Evolutionary conservation across 2,329 filamentous ascomycete species (phyloP), one percentile per base, ranked within the genome.

Genomic region (Cytospora piceicola): DNA sequence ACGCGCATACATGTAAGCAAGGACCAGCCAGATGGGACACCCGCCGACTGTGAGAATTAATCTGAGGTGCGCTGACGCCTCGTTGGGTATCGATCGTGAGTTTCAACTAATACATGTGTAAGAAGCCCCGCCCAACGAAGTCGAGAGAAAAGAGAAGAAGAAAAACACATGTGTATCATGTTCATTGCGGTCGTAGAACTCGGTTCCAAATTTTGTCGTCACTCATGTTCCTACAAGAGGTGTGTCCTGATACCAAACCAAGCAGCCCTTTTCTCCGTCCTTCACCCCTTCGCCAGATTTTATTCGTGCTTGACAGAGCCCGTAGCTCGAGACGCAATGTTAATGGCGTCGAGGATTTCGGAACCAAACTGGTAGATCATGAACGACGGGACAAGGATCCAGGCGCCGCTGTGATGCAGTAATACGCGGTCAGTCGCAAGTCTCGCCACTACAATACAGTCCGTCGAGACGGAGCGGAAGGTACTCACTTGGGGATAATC

Each of bases 401-500:
- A 88, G 0, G 80, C 76, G 67, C 83, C 84, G 68, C 85, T 88
- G 64, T 15, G 15, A 17, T 22, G 7, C 8, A 30, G 32, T 1
- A 42, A 24, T 4, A 51, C 14, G 8, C 9, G 27, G 46, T 29
- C 11, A 36, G 27, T 57, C 24, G n/a, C 20, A 32, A 9, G 27
- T 46, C 39, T 42, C 20, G 12, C 15, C 20, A n/a, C n/a, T 20
- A 7, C 53, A 22, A 20, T 32, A 0, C 12, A 54, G 39, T 39
- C 15, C 11, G 14, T 17, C 6, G 2, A 12, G 17, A 55, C 49
- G 12, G 9, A 14, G 7, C 27, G 27, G 20, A 9, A 22, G n/a
- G 39, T n/a, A 75, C 84, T 72, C 73, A 87, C 85, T 87, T 87
- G 60, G 84, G 84, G 59, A 88, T 81, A 61, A 86, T 81, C 84